A percentile compares a stretch with the other conserved stretches of the same genome.
phyloP scores from a whole-genome alignment of 257 asterid species.

The Phtheirospermum japonicum region DNA sequence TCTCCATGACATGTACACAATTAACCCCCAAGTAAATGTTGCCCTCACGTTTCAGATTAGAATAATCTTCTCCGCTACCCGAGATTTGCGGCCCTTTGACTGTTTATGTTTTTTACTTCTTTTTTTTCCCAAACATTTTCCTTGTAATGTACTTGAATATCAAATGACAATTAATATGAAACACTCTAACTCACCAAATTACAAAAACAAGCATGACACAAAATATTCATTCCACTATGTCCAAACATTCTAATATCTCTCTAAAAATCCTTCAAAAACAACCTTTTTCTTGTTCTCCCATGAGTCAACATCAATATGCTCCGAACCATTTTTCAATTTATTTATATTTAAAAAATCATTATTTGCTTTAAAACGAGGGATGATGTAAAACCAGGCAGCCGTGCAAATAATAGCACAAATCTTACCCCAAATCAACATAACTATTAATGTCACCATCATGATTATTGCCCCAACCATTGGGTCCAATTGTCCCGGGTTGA shows the following conservation, averaged over 20 bases:
- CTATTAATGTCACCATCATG: background rate
- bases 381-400: constrained; percentile 1
- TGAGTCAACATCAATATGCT: background rate
- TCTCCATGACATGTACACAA: too few relatives aligned
- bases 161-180: too few relatives aligned
- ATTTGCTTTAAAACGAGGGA: background rate
- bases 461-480: background rate
- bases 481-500: background rate
- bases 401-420: constrained; percentile 6
- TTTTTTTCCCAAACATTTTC: too few relatives aligned
- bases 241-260: background rate
- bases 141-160: too few relatives aligned
- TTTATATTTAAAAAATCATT: background rate
- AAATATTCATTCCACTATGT: background rate
- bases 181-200: too few relatives aligned
- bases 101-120: too few relatives aligned
- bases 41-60: too few relatives aligned
- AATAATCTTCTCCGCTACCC: too few relatives aligned
- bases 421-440: constrained; percentile 11
- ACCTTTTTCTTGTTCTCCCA: constrained; percentile 2
- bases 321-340: background rate
- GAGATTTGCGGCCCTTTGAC: too few relatives aligned
- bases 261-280: background rate
- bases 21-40: too few relatives aligned
- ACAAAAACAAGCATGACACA: too few relatives aligned